Evolutionary conservation across 208 protist genomes (phyloP).

Genomic region (Naegleria lovaniensis): DNA sequence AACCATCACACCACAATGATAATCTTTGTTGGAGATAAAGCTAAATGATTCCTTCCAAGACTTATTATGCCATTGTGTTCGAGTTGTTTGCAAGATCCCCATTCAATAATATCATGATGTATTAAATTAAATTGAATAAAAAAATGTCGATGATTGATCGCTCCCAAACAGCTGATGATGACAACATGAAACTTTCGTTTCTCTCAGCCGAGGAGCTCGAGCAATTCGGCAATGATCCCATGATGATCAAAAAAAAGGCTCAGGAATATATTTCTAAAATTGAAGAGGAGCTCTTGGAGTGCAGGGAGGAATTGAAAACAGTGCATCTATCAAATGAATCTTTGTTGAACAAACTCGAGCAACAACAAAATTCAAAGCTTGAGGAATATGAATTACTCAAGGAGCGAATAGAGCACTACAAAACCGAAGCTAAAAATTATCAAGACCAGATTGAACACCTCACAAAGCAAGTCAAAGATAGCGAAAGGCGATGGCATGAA

Average conservation of each 20-base stretch:
- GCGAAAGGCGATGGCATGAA: not conserved
- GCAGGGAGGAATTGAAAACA: not conserved
- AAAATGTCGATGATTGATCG: not conserved
- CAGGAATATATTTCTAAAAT: not conserved
- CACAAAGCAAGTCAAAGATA: not conserved
- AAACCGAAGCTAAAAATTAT: not conserved
- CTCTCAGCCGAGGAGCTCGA: not conserved
- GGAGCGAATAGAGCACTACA: not conserved
- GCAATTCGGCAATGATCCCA: not conserved
- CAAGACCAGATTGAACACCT: not conserved
- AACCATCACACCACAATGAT: no score
- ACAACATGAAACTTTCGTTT: not conserved
- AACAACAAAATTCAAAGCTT: not conserved
- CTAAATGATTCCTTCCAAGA: no score
- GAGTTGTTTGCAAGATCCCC: no score
- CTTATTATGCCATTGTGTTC: no score
- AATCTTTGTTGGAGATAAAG: no score
- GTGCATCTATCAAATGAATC: not conserved
- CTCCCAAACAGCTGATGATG: not conserved
- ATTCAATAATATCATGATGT: not conserved
- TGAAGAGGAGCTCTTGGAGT: not conserved
- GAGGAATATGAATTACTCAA: not conserved
- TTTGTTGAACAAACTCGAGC: not conserved
- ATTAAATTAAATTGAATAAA: not conserved
- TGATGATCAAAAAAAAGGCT: not conserved